Conservation (phyloP, 768 basidiomycete species). For the Mycena metata region DNA sequence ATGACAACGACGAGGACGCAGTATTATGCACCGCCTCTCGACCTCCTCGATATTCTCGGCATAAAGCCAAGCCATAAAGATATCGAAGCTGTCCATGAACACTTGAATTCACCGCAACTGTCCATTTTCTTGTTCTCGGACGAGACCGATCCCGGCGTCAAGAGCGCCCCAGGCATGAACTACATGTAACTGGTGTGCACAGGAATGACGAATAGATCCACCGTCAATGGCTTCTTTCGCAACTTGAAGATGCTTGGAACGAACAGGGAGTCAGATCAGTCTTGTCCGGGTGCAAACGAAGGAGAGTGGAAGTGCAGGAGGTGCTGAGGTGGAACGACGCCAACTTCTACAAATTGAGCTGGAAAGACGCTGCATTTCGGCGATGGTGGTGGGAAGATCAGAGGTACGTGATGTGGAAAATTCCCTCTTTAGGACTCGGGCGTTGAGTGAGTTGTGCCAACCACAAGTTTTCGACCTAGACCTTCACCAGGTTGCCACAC, state of each 20-base stretch:
- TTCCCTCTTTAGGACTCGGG: constrained; percentile 12
- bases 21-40: no score
- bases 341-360: constrained; percentile 6
- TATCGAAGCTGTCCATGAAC: background rate
- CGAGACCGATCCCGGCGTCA: constrained; percentile 47
- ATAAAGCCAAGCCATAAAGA: constrained; percentile 53
- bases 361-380: constrained; percentile 23
- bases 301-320: constrained; percentile 45
- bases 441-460: constrained; percentile 3
- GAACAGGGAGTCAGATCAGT: constrained; percentile 58
- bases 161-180: constrained; percentile 49
- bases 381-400: background rate
- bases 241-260: constrained; percentile 53
- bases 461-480: no score
- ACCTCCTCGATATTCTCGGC: constrained; percentile 51
- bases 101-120: background rate
- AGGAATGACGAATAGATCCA: constrained; percentile 52
- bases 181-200: background rate
- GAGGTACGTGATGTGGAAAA: no score
- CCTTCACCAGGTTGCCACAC: no score
- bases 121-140: constrained; percentile 60
- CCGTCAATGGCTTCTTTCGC: constrained; percentile 45
- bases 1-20: constrained; percentile 69
- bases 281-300: constrained; percentile 62
- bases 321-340: constrained; percentile 21